Conservation (phyloP, 2,329 filamentous ascomycete species). For the Teratosphaeria nubilosa region DNA sequence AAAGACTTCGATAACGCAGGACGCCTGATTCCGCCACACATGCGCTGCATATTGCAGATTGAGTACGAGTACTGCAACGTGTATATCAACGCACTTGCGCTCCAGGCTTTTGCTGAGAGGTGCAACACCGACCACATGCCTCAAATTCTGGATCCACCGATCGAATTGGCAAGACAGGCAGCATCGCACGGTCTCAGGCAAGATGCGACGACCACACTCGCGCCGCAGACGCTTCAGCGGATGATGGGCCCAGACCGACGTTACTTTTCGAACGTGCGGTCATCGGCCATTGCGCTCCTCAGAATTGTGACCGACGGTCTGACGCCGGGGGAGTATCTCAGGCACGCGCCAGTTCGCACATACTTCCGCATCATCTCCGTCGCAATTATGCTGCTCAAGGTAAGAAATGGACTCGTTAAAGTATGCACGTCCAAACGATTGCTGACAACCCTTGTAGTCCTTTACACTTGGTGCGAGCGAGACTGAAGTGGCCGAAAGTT, state of each 20-base stretch:
- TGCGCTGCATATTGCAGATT: constrained; percentile 72
- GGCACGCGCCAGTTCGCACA: constrained; percentile 72
- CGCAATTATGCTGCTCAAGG: constrained; percentile 70
- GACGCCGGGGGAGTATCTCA: constrained; percentile 63
- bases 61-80: constrained; percentile 94
- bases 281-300: constrained; percentile 66
- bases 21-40: constrained; percentile 42
- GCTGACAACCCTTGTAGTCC: constrained; percentile 33
- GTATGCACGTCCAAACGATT: not conserved
- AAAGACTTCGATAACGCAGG: constrained; percentile 63
- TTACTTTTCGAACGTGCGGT: constrained; percentile 61
- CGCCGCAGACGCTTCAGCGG: constrained; percentile 35
- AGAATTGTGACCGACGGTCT: constrained; percentile 67
- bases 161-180: constrained; percentile 18
- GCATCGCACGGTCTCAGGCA: constrained; percentile 26
- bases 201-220: constrained; percentile 31
- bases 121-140: constrained; percentile 53
- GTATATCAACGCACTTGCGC: constrained; percentile 85
- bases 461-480: constrained; percentile 73
- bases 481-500: constrained; percentile 65
- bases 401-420: not conserved
- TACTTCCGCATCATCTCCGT: constrained; percentile 82
- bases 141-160: constrained; percentile 18
- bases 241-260: constrained; percentile 50
- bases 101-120: constrained; percentile 90